A percentile compares a stretch with the other conserved stretches of the same genome.
Conservation (phyloP, 129 eudicot genomes). For the Ambrosia artemisiifolia region DNA sequence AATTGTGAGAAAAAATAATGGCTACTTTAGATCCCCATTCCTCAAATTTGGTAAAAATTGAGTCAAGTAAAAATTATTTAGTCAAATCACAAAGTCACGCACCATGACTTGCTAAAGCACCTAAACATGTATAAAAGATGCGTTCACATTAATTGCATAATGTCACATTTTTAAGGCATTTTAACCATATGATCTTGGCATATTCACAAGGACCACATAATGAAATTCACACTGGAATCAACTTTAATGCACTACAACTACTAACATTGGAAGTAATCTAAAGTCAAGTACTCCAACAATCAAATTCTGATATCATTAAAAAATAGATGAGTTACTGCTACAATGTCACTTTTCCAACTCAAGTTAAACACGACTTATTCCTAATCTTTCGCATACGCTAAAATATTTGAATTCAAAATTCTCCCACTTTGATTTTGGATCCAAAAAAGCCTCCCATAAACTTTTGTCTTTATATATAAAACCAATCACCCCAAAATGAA, state of each 20-base stretch:
- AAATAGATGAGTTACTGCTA: too few species aligned
- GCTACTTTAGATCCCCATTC: too few species aligned
- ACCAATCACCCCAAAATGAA: too few species aligned
- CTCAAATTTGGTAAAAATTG: too few species aligned
- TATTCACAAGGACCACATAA: constrained; percentile 23
- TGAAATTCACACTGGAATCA: constrained; percentile 21
- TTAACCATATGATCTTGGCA: constrained; percentile 2
- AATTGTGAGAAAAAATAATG: too few species aligned
- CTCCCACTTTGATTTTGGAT: constrained; percentile 10
- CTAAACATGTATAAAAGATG: constrained; percentile 20
- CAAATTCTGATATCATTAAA: too few species aligned
- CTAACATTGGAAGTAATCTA: too few species aligned
- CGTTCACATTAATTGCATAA: constrained; percentile 14
- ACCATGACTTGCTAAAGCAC: constrained; percentile 21
- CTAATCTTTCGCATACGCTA: neutral
- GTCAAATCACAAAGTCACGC: constrained; percentile 16
- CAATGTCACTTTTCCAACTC: too few species aligned
- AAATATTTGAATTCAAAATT: constrained; percentile 9
- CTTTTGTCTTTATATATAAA: neutral
- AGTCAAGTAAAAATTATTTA: too few species aligned
- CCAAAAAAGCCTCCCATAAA: constrained; percentile 9
- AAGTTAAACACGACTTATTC: constrained; percentile 2
- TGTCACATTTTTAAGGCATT: constrained; percentile 9
- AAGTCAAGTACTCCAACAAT: too few species aligned
- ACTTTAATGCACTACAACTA: neutral